Evolutionary conservation across 345 rosid species (phyloP).

Genomic region (Murraya paniculata): DNA sequence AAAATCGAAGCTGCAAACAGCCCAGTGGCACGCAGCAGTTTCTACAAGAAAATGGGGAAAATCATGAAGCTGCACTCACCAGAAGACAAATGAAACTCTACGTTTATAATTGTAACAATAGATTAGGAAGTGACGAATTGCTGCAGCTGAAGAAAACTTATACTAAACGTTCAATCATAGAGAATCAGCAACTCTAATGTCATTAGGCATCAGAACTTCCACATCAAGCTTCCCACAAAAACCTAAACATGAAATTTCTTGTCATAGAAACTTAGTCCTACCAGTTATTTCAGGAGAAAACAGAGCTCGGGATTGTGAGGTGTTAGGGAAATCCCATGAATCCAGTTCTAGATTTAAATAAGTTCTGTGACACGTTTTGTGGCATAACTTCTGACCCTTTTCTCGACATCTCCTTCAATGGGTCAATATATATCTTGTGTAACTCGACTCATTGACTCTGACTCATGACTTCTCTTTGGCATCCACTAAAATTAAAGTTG

Average conservation of each 20-base stretch:
- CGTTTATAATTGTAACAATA: background rate
- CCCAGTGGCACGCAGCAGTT: slow-evolving; percentile 68
- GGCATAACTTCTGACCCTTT: background rate
- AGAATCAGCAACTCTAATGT: background rate
- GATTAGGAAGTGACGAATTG: background rate
- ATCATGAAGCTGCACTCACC: background rate
- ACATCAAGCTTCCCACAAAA: background rate
- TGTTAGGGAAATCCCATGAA: background rate
- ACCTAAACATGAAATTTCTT: background rate
- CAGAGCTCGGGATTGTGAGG: background rate
- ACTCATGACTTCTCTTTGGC: background rate
- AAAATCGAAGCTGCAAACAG: slow-evolving; percentile 73
- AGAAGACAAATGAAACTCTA: background rate
- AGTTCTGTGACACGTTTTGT: background rate
- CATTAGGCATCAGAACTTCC: background rate
- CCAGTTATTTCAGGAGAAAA: background rate
- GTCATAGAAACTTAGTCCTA: background rate
- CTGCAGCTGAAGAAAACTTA: background rate
- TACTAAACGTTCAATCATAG: background rate
- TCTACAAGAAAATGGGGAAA: slow-evolving; percentile 40
- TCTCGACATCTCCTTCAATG: background rate
- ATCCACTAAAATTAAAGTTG: background rate
- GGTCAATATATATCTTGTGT: background rate
- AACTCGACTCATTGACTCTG: background rate
- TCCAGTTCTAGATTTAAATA: background rate